These are phyloP conservation scores for Arthrobotrys iridis DNA, from an alignment of 2,329 filamentous ascomycete species.

Conservation along the genomic window DNA sequence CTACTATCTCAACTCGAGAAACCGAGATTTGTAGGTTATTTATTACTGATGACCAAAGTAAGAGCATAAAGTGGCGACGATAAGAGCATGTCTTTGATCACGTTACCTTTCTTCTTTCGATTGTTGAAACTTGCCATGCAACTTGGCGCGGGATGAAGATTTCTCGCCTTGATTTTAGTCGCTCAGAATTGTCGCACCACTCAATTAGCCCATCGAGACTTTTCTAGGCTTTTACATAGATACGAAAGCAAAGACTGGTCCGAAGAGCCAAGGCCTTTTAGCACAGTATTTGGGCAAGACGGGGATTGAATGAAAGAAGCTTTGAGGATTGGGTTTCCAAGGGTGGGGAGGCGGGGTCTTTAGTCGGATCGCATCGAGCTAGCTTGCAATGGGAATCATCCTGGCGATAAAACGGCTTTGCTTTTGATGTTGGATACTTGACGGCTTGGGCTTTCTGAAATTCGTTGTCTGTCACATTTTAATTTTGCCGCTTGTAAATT, in stretches of 20 bases:
- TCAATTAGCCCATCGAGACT: slow-evolving; percentile 13
- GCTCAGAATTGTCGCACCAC: not conserved
- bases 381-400: not conserved
- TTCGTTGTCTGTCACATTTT: not conserved
- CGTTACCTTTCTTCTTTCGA: slow-evolving; percentile 15
- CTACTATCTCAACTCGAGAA: too few species aligned
- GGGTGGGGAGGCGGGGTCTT: slow-evolving; percentile 9
- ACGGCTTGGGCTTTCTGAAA: slow-evolving; percentile 14
- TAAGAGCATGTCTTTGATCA: not conserved
- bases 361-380: slow-evolving; percentile 4
- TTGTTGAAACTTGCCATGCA: slow-evolving; percentile 23
- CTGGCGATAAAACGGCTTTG: slow-evolving; percentile 23
- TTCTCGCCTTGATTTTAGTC: slow-evolving; percentile 11
- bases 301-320: too few species aligned
- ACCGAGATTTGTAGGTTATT: not conserved
- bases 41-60: not conserved
- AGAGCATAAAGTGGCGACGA: slow-evolving; percentile 11
- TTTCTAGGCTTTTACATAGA: slow-evolving; percentile 26
- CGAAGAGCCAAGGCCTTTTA: too few species aligned
- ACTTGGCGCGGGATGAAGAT: slow-evolving; percentile 22
- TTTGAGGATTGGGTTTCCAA: too few species aligned
- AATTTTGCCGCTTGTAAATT: slow-evolving; percentile 4
- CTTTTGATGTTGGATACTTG: not conserved
- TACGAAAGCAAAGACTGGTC: slow-evolving; percentile 22
- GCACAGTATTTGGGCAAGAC: not conserved